Evolutionary conservation across 73 alveolate genomes (phyloP).

Genomic region (Blepharisma stoltei): DNA sequence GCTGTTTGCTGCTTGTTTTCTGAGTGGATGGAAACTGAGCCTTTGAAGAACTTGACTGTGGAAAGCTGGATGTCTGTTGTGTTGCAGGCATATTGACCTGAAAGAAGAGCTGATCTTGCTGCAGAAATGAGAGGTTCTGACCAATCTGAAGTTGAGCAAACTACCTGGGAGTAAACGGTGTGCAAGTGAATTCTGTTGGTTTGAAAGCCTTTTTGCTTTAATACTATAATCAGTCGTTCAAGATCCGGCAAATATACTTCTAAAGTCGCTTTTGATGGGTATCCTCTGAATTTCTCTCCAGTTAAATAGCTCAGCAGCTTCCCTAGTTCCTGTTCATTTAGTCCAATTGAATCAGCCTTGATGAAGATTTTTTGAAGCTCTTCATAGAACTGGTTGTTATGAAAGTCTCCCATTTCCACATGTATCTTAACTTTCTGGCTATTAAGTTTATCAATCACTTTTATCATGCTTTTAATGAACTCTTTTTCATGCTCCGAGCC

Average conservation of each 20-base stretch:
- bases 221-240: not conserved
- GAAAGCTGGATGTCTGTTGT: not conserved
- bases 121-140: conserved; percentile 1
- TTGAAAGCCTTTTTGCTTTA: not conserved
- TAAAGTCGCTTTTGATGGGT: conserved; percentile 23
- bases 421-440: not conserved
- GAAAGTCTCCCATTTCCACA: conserved; percentile 26
- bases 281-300: conserved; percentile 6
- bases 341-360: conserved; percentile 12
- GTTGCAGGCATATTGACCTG: conserved; percentile 23
- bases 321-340: conserved; percentile 12
- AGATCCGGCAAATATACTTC: not conserved
- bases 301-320: not conserved
- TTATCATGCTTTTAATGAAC: not conserved
- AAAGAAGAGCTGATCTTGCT: conserved; percentile 1
- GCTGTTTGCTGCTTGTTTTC: too few species aligned
- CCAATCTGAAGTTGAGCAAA: conserved; percentile 20
- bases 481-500: not conserved
- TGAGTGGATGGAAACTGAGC: too few species aligned
- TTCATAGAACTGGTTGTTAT: not conserved
- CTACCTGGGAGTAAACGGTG: not conserved
- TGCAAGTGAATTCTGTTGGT: conserved; percentile 1
- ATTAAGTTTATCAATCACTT: not conserved
- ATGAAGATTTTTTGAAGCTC: not conserved
- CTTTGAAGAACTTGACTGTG: not conserved